A percentile compares a stretch with the other conserved stretches of the same genome.
phyloP scores from a whole-genome alignment of 2,329 filamentous ascomycete species.

The Hirsutella rhossiliensis region DNA sequence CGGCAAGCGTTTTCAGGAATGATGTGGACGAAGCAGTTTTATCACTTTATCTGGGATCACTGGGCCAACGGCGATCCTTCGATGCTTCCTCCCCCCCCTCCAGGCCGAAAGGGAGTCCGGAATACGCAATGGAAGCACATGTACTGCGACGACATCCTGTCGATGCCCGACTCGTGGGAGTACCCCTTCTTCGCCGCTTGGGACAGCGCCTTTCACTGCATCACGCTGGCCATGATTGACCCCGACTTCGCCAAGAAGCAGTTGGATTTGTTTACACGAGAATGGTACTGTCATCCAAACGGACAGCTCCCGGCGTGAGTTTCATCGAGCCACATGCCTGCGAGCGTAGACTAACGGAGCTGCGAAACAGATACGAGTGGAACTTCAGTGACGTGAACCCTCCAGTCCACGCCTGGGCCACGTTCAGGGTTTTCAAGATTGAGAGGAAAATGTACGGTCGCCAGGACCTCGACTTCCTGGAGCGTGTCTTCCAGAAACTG shows the following conservation, averaged over 20 bases:
- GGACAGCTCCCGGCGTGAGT: slow-evolving; percentile 79
- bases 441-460: slow-evolving; percentile 94
- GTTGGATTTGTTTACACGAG: slow-evolving; percentile 85
- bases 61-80: slow-evolving; percentile 91
- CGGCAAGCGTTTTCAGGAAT: slow-evolving; percentile 89
- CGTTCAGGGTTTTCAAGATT: slow-evolving; percentile 94
- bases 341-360: slow-evolving; percentile 4
- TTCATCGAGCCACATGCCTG: background rate
- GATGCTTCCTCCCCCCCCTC: slow-evolving; percentile 77
- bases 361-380: slow-evolving; percentile 60
- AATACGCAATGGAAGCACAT: slow-evolving; percentile 92
- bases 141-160: slow-evolving; percentile 87
- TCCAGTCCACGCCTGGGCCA: slow-evolving; percentile 91
- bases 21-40: slow-evolving; percentile 98
- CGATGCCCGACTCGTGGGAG: slow-evolving; percentile 98
- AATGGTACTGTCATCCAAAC: slow-evolving; percentile 99
- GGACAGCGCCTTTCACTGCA: slow-evolving; percentile 96
- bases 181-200: slow-evolving; percentile 97
- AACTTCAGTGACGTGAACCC: slow-evolving; percentile 97
- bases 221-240: slow-evolving; percentile 92
- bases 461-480: slow-evolving; percentile 89
- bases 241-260: slow-evolving; percentile 98
- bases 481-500: slow-evolving; percentile 92
- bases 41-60: slow-evolving; percentile 94
- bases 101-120: slow-evolving; percentile 65